Evolutionary conservation across 371 early-diverging fungal genomes (phyloP), one percentile per base, ranked within the genome.

Genomic region (Mucor saturninus): DNA sequence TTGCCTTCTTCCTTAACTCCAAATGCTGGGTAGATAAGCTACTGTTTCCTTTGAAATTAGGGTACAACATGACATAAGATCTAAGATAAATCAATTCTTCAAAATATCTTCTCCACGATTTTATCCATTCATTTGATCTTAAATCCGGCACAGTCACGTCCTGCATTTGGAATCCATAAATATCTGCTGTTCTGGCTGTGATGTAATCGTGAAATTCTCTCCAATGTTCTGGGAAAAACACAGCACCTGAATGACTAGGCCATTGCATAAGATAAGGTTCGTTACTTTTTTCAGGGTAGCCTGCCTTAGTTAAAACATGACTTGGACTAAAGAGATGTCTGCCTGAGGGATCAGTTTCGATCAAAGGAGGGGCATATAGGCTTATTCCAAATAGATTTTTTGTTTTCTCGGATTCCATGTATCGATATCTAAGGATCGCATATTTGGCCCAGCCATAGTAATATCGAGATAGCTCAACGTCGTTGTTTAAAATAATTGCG

Each of bases 141-240:
- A 58, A 57, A 2, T 38, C 32, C 0, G 61, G 53, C 29, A 64
- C 26, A 21, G 26, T 21, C 21, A 46, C 9, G 6, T 46, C 46
- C 21, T 46, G 46, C 46, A 54, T 8, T 51, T 7, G 2, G 45
- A 61, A 21, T 52, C 61, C 57, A 35, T 56, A 37, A 61, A 56
- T 15, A 62, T 86, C 86, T 39, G 81, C 62, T 46, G 83, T 53
- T n/a, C 86, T 73, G 10, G 81, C 81, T 2, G 84, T 79, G 13
- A 86, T 76, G 63, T 85, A 86, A 56, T 86, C 84, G 51, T 86
- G 89, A 62, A 86, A 88, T 60, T 88, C 87, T 37, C 84, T 74
- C 89, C 89, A 88, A 40, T 85, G 79, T 46, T 88, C 86, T 1
- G 89, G 89, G 60, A 88, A 88, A 55, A 80, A 88, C 4, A 87